Conservation (phyloP, 345 rosid genomes). For the Citrus inodora region DNA sequence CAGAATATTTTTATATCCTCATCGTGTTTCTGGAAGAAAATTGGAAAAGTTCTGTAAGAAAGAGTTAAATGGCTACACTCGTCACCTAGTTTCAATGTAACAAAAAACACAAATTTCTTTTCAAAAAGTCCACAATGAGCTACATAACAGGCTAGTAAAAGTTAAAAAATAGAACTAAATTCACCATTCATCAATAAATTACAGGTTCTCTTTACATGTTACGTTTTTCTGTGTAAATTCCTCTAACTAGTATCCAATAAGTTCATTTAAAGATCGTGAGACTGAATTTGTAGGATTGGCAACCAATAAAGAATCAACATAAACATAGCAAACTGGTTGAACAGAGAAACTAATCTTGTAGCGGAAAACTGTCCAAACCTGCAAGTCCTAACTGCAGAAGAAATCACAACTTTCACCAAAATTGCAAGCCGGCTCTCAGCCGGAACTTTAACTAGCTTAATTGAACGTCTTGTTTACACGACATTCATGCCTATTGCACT, state of each 20-base stretch:
- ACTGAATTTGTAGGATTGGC: neutral
- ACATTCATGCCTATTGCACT: neutral
- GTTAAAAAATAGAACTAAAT: too few relatives aligned
- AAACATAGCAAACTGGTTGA: neutral
- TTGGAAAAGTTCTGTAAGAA: too few relatives aligned
- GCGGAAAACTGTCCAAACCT: neutral
- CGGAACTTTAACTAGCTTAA: neutral
- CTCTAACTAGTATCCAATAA: neutral
- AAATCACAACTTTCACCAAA: neutral
- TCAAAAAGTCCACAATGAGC: too few relatives aligned
- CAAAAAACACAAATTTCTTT: too few relatives aligned
- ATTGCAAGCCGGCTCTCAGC: neutral
- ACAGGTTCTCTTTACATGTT: too few relatives aligned
- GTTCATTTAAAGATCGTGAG: neutral
- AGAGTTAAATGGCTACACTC: too few relatives aligned
- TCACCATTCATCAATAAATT: too few relatives aligned
- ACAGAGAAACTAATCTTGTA: neutral
- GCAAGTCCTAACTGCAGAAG: neutral
- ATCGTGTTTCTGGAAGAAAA: too few relatives aligned
- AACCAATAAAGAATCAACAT: neutral
- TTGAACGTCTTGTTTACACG: neutral
- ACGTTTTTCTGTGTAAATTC: too few relatives aligned
- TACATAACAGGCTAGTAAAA: too few relatives aligned
- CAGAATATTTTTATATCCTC: too few relatives aligned
- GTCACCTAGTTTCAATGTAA: too few relatives aligned